A percentile compares a stretch with the other conserved stretches of the same genome.
phyloP scores from a whole-genome alignment of 805 yeast species.

The Ogataea wickerhamii region DNA sequence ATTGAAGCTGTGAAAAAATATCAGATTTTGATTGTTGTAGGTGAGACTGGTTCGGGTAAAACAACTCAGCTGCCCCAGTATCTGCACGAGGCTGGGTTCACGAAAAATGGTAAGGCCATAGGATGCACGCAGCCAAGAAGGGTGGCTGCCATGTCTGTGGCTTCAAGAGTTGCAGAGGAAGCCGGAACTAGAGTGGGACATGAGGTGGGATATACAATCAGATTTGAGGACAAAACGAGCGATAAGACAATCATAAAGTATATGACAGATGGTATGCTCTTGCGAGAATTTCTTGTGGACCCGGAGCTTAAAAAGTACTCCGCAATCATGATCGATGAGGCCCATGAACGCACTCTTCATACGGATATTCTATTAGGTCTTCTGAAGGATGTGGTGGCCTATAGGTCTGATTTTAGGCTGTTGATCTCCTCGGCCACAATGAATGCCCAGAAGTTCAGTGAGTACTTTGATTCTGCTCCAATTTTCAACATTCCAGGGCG shows the following conservation, averaged over 20 bases:
- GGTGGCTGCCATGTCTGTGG: constrained; percentile 92
- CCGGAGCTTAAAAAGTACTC: constrained; percentile 66
- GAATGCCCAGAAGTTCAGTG: constrained; percentile 83
- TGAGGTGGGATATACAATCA: constrained; percentile 82
- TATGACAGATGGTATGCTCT: constrained; percentile 93
- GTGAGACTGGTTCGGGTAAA: constrained; percentile 97
- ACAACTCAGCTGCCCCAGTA: constrained; percentile 93
- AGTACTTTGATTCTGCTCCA: constrained; percentile 79
- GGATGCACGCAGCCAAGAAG: constrained; percentile 95
- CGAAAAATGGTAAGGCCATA: constrained; percentile 50
- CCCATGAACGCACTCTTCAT: constrained; percentile 93
- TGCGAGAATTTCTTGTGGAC: constrained; percentile 79
- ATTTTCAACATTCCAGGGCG: constrained; percentile 89
- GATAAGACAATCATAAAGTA: constrained; percentile 73
- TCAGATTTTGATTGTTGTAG: constrained; percentile 80
- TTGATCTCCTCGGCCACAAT: constrained; percentile 93
- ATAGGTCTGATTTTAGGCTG: constrained; percentile 67
- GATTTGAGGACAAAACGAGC: constrained; percentile 79
- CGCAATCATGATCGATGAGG: constrained; percentile 92
- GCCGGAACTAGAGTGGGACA: constrained; percentile 76
- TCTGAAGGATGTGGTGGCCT: constrained; percentile 60
- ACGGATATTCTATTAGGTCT: constrained; percentile 82
- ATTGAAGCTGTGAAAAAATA: constrained; percentile 55
- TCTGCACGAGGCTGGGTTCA: constrained; percentile 76
- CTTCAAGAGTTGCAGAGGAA: constrained; percentile 88